Conservation (phyloP, 305 asterid species). For the Fraxinus velutina region DNA sequence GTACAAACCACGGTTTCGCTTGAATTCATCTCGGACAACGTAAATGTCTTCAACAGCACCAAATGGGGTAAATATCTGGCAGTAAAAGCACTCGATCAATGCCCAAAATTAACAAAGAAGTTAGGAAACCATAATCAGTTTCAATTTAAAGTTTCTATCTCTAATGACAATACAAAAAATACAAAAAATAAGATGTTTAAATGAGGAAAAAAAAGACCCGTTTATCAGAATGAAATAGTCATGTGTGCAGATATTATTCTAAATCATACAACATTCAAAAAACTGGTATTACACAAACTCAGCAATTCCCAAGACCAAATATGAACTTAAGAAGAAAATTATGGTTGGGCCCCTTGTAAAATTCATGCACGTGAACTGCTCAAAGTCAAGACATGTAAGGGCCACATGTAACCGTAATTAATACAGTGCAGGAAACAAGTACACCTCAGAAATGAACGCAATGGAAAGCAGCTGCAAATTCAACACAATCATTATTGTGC, state of each 20-base stretch:
- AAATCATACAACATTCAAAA: neutral
- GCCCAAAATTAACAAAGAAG: conserved; percentile 5
- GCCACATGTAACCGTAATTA: conserved; percentile 3
- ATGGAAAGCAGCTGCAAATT: neutral
- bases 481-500: conserved; percentile 10
- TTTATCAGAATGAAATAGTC: neutral
- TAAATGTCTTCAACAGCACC: conserved; percentile 74
- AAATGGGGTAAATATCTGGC: conserved; percentile 76
- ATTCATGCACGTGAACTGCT: neutral
- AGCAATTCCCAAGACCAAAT: neutral
- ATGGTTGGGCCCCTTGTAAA: neutral
- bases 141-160: neutral
- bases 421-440: neutral
- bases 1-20: conserved; percentile 69
- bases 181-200: neutral
- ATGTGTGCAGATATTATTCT: neutral
- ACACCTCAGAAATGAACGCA: neutral
- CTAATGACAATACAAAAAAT: neutral
- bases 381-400: conserved; percentile 12
- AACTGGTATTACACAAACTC: neutral
- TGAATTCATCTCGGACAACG: conserved; percentile 63
- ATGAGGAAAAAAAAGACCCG: neutral
- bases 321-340: neutral
- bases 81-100: conserved; percentile 29
- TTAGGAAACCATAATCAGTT: neutral